Base-by-base conservation (phyloP, 805 yeast genomes). In the Wickerhamomyces bovis region DNA sequence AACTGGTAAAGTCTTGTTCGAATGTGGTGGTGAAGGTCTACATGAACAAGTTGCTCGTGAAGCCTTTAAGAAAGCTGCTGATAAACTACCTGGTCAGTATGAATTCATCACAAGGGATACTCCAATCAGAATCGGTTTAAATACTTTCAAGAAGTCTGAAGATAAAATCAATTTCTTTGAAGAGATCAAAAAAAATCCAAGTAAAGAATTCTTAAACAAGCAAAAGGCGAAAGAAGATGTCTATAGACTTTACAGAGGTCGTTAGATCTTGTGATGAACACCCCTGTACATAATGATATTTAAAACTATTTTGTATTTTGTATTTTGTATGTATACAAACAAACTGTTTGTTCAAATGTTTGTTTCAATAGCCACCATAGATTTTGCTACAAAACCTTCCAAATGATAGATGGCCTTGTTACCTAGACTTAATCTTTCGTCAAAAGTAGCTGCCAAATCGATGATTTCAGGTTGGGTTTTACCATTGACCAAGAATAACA, bases 31-130 rank as follows among this genome's bases (percentile, higher is more conserved):
- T 52, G 83, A 81, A 16, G 71, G 77, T 52, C 75, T 92, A 56
- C 98, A 94, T 66, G 96, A 88, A 62, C 81, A 78, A 54, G 87
- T 88, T 20, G 98, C 97, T 22, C 78, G 86, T 56, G 97, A 92
- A 57, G 94, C 95, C 0, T 77, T 85, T 58, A 78, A 96, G 65
- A 85, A 89, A 65, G 97, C 97, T 5, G 84, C 92, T 39, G 89
- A 82, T 52, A 92, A 92, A 63, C 75, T 94, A 47, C 99, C 99
- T 0, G 98, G 98, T 15, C 76, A 80, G 42, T 90, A 83, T 68
- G 98, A 92, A 68, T 84, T 92, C 60, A 80, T 92, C 39, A 80
- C 79, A 46, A 73, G 67, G 54, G 75, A 76, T 21, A 73, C 85
- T 36, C 68, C 77, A 48, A 79, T 89, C 30, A 81, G 95, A 69